Conservation (phyloP, 805 yeast genomes). For the Metschnikowia dekortorum region DNA sequence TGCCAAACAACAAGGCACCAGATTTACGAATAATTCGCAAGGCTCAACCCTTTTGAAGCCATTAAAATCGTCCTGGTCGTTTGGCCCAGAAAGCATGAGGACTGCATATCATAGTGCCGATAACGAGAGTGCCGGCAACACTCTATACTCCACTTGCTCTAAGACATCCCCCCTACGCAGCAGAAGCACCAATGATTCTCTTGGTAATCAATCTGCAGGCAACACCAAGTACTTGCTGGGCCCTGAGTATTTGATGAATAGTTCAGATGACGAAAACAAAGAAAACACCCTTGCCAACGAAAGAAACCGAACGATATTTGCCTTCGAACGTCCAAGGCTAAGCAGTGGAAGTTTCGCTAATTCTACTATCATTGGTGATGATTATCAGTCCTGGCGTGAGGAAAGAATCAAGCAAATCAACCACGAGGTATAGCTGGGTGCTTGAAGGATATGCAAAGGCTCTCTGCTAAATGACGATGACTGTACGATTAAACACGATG, state of each 20-base stretch:
- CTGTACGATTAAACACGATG: not conserved
- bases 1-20: not conserved
- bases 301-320: slow-evolving; percentile 6
- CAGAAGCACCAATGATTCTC: not conserved
- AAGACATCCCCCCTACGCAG: slow-evolving; percentile 14
- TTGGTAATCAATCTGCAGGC: not conserved
- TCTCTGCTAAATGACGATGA: not conserved
- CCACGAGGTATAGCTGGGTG: not conserved
- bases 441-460: not conserved
- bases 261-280: slow-evolving; percentile 9
- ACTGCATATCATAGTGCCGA: not conserved
- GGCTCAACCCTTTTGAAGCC: slow-evolving; percentile 6
- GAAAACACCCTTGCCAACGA: slow-evolving; percentile 10
- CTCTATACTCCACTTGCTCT: slow-evolving; percentile 16
- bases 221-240: not conserved
- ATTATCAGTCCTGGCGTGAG: slow-evolving; percentile 37
- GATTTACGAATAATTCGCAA: not conserved
- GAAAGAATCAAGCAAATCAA: slow-evolving; percentile 27
- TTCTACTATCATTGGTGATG: slow-evolving; percentile 38
- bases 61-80: slow-evolving; percentile 5
- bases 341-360: slow-evolving; percentile 29
- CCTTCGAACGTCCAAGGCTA: slow-evolving; percentile 1
- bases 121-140: slow-evolving; percentile 8
- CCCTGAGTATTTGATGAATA: not conserved
- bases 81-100: not conserved